Conservation (phyloP, 768 basidiomycete genomes). For the Suillus clintonianus region DNA sequence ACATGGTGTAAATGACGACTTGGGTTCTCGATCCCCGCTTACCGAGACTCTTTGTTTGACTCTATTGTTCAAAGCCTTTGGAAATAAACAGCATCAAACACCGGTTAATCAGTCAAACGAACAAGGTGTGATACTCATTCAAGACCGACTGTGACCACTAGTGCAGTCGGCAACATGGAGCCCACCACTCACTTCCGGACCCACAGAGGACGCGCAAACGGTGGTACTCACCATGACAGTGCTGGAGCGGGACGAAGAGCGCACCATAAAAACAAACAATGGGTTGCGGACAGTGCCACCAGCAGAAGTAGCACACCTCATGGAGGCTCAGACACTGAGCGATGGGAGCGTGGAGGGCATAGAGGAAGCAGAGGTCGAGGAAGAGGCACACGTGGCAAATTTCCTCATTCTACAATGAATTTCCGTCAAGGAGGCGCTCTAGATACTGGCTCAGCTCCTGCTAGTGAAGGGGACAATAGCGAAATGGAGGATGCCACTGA, state of each 20-base stretch:
- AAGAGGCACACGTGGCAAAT: constrained; percentile 36
- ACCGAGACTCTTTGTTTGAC: background rate
- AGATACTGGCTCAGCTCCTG: constrained; percentile 31
- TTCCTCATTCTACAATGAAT: constrained; percentile 43
- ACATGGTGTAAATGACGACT: constrained; percentile 10
- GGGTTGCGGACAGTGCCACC: constrained; percentile 47
- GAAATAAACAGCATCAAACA: constrained; percentile 12
- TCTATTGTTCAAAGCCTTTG: constrained; percentile 8
- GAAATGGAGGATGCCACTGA: constrained; percentile 35
- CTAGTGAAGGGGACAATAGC: constrained; percentile 37
- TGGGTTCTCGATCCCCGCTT: background rate
- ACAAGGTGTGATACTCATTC: background rate
- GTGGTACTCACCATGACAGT: constrained; percentile 21
- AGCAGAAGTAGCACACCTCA: constrained; percentile 39
- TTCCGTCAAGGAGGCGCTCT: constrained; percentile 28
- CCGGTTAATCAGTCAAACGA: background rate
- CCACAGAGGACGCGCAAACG: constrained; percentile 25
- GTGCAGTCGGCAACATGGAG: constrained; percentile 27
- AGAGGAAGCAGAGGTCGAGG: constrained; percentile 50
- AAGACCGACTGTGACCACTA: background rate
- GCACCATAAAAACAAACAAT: constrained; percentile 59
- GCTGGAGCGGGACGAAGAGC: constrained; percentile 24
- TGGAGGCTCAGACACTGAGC: constrained; percentile 46
- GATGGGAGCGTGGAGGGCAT: constrained; percentile 65
- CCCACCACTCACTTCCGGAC: constrained; percentile 17